Evolutionary conservation across 129 eudicot genomes (phyloP).

Genomic region (Chrysanthemum makinoi): DNA sequence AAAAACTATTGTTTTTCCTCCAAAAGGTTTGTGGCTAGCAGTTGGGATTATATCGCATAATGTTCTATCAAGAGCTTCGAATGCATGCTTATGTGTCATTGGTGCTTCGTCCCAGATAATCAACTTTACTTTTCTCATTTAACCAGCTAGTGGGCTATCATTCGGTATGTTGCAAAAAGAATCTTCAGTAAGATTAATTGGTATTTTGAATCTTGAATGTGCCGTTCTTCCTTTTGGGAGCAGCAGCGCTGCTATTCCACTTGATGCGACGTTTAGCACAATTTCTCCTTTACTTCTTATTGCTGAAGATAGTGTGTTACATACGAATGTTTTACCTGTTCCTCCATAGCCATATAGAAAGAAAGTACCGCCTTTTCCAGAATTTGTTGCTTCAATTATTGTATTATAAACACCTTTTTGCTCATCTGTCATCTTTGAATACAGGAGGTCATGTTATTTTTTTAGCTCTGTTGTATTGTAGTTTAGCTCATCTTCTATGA

Average conservation of each 20-base stretch:
- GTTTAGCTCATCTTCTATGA: not conserved
- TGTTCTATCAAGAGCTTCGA: constrained; percentile 6
- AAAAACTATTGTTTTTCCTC: not conserved
- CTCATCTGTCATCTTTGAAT: not conserved
- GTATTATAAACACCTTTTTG: not conserved
- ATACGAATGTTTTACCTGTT: not conserved
- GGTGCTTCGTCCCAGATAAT: not conserved
- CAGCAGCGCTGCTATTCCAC: not conserved
- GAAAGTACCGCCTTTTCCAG: not conserved
- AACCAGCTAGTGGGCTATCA: not conserved
- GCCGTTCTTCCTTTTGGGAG: not conserved
- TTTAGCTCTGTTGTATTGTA: not conserved
- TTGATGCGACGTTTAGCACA: not conserved
- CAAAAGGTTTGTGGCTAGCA: not conserved
- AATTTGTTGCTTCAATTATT: too few species aligned
- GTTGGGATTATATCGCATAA: not conserved
- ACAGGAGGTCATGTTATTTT: not conserved
- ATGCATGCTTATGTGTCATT: not conserved
- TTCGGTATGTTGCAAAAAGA: not conserved
- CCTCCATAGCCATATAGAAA: not conserved
- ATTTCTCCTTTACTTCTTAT: not conserved
- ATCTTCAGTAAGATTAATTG: not conserved
- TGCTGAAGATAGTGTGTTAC: not conserved
- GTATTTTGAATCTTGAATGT: not conserved
- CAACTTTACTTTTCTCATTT: not conserved